A percentile compares a stretch with the other conserved stretches of the same genome.
phyloP scores from a whole-genome alignment of 805 yeast species.

The Kodamaea sagamina region DNA sequence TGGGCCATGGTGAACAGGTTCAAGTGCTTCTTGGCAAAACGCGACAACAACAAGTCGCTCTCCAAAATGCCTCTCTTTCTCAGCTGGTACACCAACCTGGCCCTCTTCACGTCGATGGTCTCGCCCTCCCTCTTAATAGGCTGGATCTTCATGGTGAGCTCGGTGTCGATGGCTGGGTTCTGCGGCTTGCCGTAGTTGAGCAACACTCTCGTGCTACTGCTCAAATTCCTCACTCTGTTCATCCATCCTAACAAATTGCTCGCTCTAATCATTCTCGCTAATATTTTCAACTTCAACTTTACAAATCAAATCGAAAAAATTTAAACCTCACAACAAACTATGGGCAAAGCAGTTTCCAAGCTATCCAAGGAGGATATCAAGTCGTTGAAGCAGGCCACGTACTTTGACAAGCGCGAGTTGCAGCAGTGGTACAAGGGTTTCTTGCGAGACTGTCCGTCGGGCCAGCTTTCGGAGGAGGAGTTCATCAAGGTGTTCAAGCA shows the following conservation, averaged over 20 bases:
- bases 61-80: slow-evolving; percentile 95
- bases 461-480: slow-evolving; percentile 83
- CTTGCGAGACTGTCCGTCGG: slow-evolving; percentile 88
- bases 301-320: neutral
- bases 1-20: slow-evolving; percentile 58
- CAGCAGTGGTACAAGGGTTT: slow-evolving; percentile 99
- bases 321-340: slow-evolving; percentile 26
- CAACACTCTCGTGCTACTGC: slow-evolving; percentile 3
- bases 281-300: neutral
- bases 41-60: slow-evolving; percentile 79
- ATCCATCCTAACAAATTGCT: neutral
- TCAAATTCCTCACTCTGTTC: too few species aligned
- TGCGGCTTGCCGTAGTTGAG: slow-evolving; percentile 46
- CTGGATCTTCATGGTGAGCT: slow-evolving; percentile 63
- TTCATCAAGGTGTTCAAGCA: slow-evolving; percentile 91
- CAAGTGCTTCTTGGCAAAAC: slow-evolving; percentile 80
- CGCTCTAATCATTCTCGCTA: neutral
- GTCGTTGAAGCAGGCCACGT: slow-evolving; percentile 79
- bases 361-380: slow-evolving; percentile 87
- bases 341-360: slow-evolving; percentile 96
- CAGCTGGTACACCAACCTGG: slow-evolving; percentile 88
- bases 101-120: slow-evolving; percentile 68
- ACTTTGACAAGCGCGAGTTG: slow-evolving; percentile 88
- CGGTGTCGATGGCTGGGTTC: slow-evolving; percentile 41
- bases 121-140: slow-evolving; percentile 82